Base-by-base conservation (phyloP, 108 stramenopile species). In the Stephanodiscus minutulus region DNA sequence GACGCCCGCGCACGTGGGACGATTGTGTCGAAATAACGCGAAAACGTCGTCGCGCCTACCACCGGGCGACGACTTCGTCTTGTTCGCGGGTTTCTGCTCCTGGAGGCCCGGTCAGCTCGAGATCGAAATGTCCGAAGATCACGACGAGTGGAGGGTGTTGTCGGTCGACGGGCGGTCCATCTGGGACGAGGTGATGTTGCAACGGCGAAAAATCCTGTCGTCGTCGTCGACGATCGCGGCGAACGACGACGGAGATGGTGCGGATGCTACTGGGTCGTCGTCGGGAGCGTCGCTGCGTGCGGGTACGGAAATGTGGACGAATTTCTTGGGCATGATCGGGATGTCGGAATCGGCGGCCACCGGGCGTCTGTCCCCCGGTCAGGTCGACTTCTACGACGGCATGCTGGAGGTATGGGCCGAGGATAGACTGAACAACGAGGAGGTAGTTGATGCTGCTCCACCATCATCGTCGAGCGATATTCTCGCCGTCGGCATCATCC, bases 361-460 rank as follows among this genome's bases (percentile, higher is more conserved):
- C 17, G 37, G 57, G 15, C 50, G 64, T 25, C 15, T 77, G 15
- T 63, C 76, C 21, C 7, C 4, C 11, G 76, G 76, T 1, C 76
- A 77, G 41, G 54, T 77, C 20, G 7, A 44, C 22, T 77, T 77
- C 46, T 77, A 77, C 48, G 76, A 77, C 58, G 28, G 9, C 0
- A 77, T 72, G 76, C 54, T 72, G 24, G 39, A 60, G 35, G 64
- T 77, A 1, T 77, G 76, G 76, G 63, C 70, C 5, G 70, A 72
- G 28, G 76, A 77, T 62, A 64, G 72, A 21, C 12, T 70, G 39
- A 35, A 48, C 24, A 35, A 48, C 24, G 31, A 33, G 31, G 31
- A 33, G 31, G 31, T n/a, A n/a, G n/a, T 33, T 33, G 31, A 33
- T 33, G 31, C 31, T 12, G n/a, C 35, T 29, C n/a, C 8, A 28